These are phyloP conservation scores for Wickerhamiella nectarea DNA, from an alignment of 805 yeast genomes.

Conservation along the genomic window DNA sequence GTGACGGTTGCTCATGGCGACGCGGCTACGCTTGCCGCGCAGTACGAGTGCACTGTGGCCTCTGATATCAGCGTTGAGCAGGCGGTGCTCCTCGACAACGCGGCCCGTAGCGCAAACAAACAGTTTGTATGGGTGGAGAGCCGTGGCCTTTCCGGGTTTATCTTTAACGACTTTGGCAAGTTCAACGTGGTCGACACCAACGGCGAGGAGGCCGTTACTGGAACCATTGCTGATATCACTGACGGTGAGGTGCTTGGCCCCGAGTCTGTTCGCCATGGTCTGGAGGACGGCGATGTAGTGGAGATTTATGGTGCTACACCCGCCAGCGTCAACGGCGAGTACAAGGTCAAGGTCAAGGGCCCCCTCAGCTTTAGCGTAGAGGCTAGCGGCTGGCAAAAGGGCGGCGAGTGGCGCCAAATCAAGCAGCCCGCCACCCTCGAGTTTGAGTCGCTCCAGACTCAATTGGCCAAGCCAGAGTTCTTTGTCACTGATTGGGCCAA, in stretches of 20 bases:
- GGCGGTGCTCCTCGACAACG: conserved; percentile 59
- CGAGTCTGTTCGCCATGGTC: conserved; percentile 84
- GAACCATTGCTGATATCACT: conserved; percentile 84
- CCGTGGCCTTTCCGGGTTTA: conserved; percentile 76
- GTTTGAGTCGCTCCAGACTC: conserved; percentile 52
- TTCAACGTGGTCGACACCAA: conserved; percentile 73
- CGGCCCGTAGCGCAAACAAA: conserved; percentile 59
- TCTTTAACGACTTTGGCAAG: conserved; percentile 83
- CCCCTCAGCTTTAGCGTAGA: conserved; percentile 86
- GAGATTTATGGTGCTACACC: conserved; percentile 81
- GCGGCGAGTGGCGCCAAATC: conserved; percentile 88
- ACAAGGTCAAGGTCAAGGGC: conserved; percentile 71
- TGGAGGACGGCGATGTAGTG: conserved; percentile 84
- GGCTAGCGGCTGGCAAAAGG: conserved; percentile 43
- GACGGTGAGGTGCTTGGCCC: conserved; percentile 84
- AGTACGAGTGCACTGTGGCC: conserved; percentile 72
- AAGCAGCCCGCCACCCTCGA: conserved; percentile 57
- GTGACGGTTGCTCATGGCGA: conserved; percentile 46
- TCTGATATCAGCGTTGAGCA: conserved; percentile 64
- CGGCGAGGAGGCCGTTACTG: conserved; percentile 84
- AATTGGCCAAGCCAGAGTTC: conserved; percentile 65
- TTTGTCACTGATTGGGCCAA: conserved; percentile 82
- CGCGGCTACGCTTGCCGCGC: conserved; percentile 32
- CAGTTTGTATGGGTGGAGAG: conserved; percentile 72
- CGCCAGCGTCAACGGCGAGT: conserved; percentile 56